These are phyloP conservation scores for Purpureocillium lavendulum DNA, from an alignment of 2,329 filamentous ascomycete species.

Conservation along the genomic window DNA sequence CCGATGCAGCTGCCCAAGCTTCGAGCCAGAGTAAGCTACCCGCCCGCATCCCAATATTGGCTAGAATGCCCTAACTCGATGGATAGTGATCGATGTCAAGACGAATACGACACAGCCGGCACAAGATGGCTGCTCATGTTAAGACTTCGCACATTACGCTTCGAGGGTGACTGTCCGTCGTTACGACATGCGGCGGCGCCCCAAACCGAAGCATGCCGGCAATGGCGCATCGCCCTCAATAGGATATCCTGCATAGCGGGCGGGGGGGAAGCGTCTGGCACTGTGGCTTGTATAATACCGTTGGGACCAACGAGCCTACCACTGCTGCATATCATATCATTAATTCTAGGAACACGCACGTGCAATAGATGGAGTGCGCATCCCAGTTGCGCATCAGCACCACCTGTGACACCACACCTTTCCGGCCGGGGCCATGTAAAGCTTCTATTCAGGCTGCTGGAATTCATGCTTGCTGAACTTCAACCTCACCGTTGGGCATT, in stretches of 20 bases:
- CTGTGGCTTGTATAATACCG: conserved; percentile 26
- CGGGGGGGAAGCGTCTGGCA: conserved; percentile 11
- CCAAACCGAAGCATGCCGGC: too few species aligned
- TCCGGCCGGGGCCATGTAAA: too few species aligned
- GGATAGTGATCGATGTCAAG: conserved; percentile 83
- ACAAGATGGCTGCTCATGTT: conserved; percentile 60
- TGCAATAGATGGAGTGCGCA: too few species aligned
- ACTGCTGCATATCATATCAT: conserved; percentile 17
- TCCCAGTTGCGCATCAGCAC: too few species aligned
- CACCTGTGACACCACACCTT: too few species aligned
- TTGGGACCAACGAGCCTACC: conserved; percentile 22
- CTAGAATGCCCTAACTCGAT: too few species aligned
- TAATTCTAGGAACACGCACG: too few species aligned
- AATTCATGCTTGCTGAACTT: conserved; percentile 18
- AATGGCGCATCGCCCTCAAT: too few species aligned
- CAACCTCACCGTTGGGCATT: conserved; percentile 64
- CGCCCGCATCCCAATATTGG: background rate
- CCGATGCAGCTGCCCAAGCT: conserved; percentile 66
- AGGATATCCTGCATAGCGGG: conserved; percentile 25
- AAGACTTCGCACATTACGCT: conserved; percentile 8
- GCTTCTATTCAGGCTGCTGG: too few species aligned
- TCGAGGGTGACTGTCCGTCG: too few species aligned
- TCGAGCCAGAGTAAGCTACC: conserved; percentile 64
- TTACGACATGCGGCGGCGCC: too few species aligned
- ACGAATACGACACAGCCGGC: conserved; percentile 62